Conservation (phyloP, 2,329 filamentous ascomycete genomes). For the Orbilia blumenaviensis region DNA sequence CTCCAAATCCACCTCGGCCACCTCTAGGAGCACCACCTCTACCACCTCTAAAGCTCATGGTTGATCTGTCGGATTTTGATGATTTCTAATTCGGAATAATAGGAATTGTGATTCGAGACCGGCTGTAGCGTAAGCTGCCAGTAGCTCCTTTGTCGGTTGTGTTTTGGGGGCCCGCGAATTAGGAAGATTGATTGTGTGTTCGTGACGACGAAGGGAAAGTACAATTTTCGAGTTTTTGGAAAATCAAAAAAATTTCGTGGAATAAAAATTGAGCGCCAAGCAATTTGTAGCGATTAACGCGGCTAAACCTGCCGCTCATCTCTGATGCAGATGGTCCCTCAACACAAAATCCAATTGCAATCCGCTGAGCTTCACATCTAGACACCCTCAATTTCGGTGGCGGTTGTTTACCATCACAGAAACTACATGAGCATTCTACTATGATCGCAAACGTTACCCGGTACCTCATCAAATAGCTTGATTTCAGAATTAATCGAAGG, state of each 20-base stretch:
- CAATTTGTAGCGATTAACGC: constrained; percentile 30
- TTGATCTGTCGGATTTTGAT: constrained; percentile 11
- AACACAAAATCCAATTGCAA: not conserved
- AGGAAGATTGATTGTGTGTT: not conserved
- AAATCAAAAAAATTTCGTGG: constrained; percentile 23
- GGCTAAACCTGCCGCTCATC: constrained; percentile 13
- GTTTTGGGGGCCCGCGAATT: not conserved
- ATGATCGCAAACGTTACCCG: not conserved
- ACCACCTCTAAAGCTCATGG: constrained; percentile 51
- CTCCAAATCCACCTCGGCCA: constrained; percentile 54
- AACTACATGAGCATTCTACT: not conserved
- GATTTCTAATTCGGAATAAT: not conserved
- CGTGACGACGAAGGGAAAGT: not conserved
- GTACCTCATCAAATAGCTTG: not conserved
- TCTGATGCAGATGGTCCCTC: not conserved
- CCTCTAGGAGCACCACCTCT: constrained; percentile 45
- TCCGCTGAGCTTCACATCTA: no score
- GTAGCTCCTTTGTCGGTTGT: not conserved
- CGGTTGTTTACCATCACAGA: not conserved
- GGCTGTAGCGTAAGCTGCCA: not conserved
- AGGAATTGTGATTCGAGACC: not conserved
- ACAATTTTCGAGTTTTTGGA: not conserved
- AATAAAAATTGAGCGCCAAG: constrained; percentile 36
- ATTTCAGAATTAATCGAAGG: not conserved
- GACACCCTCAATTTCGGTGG: not conserved